Evolutionary conservation across 805 yeast genomes (phyloP), one percentile per base, ranked within the genome.

Genomic region (Dipodascopsis uninucleata): DNA sequence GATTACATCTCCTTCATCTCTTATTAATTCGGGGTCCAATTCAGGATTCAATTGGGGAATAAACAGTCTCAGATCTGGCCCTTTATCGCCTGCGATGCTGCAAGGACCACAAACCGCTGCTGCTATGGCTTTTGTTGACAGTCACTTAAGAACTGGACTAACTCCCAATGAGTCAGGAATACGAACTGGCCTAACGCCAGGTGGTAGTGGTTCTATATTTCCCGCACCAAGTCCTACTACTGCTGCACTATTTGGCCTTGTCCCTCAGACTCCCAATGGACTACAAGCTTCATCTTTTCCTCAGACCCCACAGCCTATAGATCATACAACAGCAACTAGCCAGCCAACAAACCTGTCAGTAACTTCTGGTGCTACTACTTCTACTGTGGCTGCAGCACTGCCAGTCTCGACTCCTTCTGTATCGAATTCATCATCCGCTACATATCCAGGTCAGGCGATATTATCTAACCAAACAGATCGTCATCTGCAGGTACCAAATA

Each of bases 101-200:
- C 62, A 61, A 31, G 67, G 62, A 28, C 63, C 64, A 8, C 63
- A 58, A 17, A 39, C 43, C 18, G 37, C 52, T 6, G 43, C 41
- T 6, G 35, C 39, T 7, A 31, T 39, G n/a, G 48, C 58, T 14
- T 43, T 43, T 28, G 48, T 36, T 23, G 49, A 43, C 41, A 31
- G 43, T n/a, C 45, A 35, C 28, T 69, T 43, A 34, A 41, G 77
- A 49, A 62, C 85, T 0, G 90, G 87, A 0, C 67, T 85, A 36
- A 81, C 88, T 0, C 93, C 93, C 2, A 83, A 80, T 61, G 94
- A 85, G 59, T 76, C 86, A 4, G 74, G 79, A 39, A 55, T 85
- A 39, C 71, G 95, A n/a, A 60, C 67, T 3, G 66, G 66, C 2
- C 53, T 63, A 20, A 64, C 68, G 9, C 68, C 68, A 17, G 68